These are phyloP conservation scores for Passalora sequoiae DNA, from an alignment of 2,329 filamentous ascomycete genomes.

Conservation along the genomic window DNA sequence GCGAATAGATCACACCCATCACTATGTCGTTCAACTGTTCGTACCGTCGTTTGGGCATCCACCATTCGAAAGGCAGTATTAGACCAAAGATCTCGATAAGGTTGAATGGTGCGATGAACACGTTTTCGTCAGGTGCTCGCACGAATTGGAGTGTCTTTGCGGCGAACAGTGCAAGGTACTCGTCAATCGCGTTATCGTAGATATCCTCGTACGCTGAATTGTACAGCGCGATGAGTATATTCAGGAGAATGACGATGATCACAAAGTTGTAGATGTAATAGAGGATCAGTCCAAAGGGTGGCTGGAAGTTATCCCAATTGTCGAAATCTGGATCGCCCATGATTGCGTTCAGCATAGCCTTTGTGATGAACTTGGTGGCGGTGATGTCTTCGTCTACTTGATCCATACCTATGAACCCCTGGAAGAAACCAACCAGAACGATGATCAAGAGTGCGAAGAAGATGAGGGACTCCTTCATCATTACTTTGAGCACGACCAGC, in stretches of 20 bases:
- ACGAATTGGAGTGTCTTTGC: slow-evolving; percentile 97
- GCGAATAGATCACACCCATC: slow-evolving; percentile 81
- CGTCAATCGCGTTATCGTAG: slow-evolving; percentile 85
- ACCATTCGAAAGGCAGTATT: slow-evolving; percentile 86
- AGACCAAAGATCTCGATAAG: slow-evolving; percentile 80
- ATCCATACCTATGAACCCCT: slow-evolving; percentile 90
- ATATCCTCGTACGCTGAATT: slow-evolving; percentile 96
- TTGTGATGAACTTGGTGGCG: slow-evolving; percentile 66
- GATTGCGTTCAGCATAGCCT: slow-evolving; percentile 81
- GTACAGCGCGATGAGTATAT: slow-evolving; percentile 94
- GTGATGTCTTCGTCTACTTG: slow-evolving; percentile 63
- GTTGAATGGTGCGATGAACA: slow-evolving; percentile 95
- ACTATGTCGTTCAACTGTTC: slow-evolving; percentile 80
- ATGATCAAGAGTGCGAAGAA: slow-evolving; percentile 89
- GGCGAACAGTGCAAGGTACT: slow-evolving; percentile 88
- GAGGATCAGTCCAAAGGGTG: slow-evolving; percentile 86
- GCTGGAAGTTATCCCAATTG: slow-evolving; percentile 84
- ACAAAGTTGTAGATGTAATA: slow-evolving; percentile 99
- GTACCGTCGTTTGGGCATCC: slow-evolving; percentile 71
- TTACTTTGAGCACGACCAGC: slow-evolving; percentile 84
- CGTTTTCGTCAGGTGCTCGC: slow-evolving; percentile 93
- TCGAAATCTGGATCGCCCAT: slow-evolving; percentile 89
- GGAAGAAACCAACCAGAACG: slow-evolving; percentile 79
- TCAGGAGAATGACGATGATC: slow-evolving; percentile 90
- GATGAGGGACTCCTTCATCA: slow-evolving; percentile 69